Evolutionary conservation across 495 filamentous ascomycete genomes (phyloP), one percentile per base, ranked within the genome.

Genomic region (Penicillium goetzii): DNA sequence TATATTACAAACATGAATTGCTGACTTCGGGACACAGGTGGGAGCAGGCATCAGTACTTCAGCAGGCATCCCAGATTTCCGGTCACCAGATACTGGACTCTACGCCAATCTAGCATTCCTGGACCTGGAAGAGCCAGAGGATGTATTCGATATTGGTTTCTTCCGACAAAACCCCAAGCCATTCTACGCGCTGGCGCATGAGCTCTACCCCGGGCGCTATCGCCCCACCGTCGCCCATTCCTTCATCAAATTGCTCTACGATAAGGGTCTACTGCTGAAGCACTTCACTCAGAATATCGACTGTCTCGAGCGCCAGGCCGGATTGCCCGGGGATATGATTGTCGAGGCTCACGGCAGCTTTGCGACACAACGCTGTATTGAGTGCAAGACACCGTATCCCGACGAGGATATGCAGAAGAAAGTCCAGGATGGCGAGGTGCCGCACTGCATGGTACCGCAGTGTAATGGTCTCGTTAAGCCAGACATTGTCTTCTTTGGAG

Each of bases 251-350:
- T 68, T 90, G 33, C 85, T 97, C 15, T 83, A 91, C 34, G 79
- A 90, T 50, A 95, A 93, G 77, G 86, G 86, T 6, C 78, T 93
- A 33, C 79, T 99, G 15, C 77, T 90, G 66, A 94, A 92, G 78
- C 83, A 93, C 43, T 99, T 97, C 77, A 97, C 96, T 6, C 95
- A 99, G 74, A 99, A 99, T 73, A 97, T 99, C 68, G 95, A 99
- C 78, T 93, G 90, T 68, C 83, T 99, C 25, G 95, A 99, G 76
- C 87, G 94, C 34, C 83, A 86, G 66, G 96, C 95, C 10, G 95
- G 95, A 47, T 84, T 99, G 17, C 91, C 92, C 0, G 81, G 79
- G 0, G 86, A 95, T 6, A 85, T 85, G 76, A 92, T 99, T 57
- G 81, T 98, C 25, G 94, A 98, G 76, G 95, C 96, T 11, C 95